Evolutionary conservation across 2,329 filamentous ascomycete genomes (phyloP), one percentile per base, ranked within the genome.

Genomic region (Chrysoporthe puriensis): DNA sequence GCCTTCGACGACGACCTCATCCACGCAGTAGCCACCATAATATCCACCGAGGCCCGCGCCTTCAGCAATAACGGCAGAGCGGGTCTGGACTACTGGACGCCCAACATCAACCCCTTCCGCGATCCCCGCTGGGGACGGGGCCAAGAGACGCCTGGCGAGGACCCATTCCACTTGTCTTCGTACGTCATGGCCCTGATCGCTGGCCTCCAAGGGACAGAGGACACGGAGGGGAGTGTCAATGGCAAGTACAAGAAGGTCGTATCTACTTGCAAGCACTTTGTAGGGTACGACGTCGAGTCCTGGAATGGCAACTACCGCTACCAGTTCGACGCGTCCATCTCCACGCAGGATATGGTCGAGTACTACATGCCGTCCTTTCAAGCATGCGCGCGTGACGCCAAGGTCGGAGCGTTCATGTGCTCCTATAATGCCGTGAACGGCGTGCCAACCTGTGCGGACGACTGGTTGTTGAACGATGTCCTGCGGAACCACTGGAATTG

Each of bases 281-380:
- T 84, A 0, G 86, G 81, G 0, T 87, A 89, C 72, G 86, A 88
- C 73, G 74, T 86, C 1, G 86, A 88, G 69, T 67, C 59, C 44
- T 71, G 70, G 63, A 69, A 70, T 7, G 69, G 72, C 48, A 64
- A 70, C 36, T 74, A 71, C 11, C 65, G 75, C 18, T 73, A 74
- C 66, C 64, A 75, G 52, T 76, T 74, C 67, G 67, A 76, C 50
- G 74, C 74, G 16, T 65, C 66, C 18, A 68, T 75, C 48, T 64
- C 81, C 14, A 78, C 81, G 64, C 88, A 91, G 72, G 90, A 92
- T 66, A 78, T 92, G 13, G 83, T 84, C 0, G 89, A 91, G 73
- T 92, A 91, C 76, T 91, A 90, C 73, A 81, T 90, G 57, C 87
- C 86, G 0, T 84, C 88, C 0, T 92, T 92, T 78, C 81, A 90